These are phyloP conservation scores for Zymoseptoria passerinii DNA, from an alignment of 2,329 filamentous ascomycete genomes.

Conservation along the genomic window DNA sequence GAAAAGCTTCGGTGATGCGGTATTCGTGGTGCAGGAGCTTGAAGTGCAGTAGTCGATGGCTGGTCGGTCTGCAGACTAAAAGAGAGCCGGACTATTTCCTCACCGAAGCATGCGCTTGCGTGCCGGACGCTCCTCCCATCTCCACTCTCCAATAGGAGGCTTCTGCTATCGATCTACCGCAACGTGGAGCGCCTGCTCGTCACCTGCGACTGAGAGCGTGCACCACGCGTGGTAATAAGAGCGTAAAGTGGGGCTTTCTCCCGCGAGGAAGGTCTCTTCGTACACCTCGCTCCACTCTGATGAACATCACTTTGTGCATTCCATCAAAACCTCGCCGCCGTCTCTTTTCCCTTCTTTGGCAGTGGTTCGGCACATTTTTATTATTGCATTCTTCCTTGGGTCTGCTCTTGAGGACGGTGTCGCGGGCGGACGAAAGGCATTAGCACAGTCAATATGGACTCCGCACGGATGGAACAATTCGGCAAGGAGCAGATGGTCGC, in stretches of 20 bases:
- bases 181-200: background rate
- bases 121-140: background rate
- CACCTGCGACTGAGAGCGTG: background rate
- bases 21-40: too few relatives aligned
- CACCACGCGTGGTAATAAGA: background rate
- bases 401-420: background rate
- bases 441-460: slow-evolving; percentile 10
- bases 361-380: background rate
- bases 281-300: background rate
- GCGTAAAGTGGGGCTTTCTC: background rate
- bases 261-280: background rate
- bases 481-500: slow-evolving; percentile 9
- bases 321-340: background rate
- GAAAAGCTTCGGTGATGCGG: too few relatives aligned
- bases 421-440: background rate
- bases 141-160: background rate
- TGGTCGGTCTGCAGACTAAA: background rate
- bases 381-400: background rate
- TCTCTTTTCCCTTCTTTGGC: background rate
- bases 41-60: too few relatives aligned
- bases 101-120: too few relatives aligned
- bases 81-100: background rate
- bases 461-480: slow-evolving; percentile 8
- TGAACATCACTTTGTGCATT: background rate
- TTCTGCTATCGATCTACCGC: background rate